Base-by-base conservation (phyloP, 2,329 filamentous ascomycete species). In the Talaromyces atroroseus region DNA sequence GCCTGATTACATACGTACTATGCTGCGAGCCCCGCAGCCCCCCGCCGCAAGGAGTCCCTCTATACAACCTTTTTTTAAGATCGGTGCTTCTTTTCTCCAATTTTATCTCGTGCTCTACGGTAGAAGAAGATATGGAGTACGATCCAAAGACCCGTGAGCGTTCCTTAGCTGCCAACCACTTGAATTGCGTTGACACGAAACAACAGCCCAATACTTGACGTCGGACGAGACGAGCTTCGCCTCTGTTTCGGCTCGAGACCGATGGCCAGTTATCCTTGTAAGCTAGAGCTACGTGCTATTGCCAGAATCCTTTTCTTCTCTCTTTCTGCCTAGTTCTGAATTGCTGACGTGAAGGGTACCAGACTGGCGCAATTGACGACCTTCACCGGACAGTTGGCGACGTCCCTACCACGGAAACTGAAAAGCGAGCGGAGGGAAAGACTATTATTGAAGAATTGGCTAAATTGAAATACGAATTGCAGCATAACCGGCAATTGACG, bases 341-440 rank as follows among this genome's bases (percentile, higher is more conserved):
- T 42, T 2, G 18, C 40, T 44, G 23, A 44, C 44, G 12, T 42
- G 20, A 16, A 40, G 29, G 5, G 18, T 32, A 23, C 26, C 60
- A 95, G 90, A 97, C 94, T 16, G 85, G 91, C 69, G 89, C 88
- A 56, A 94, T 99, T 66, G 92, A 99, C 70, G 92, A 97, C 71
- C 81, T 95, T n/a, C 91, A 95, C 75, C 88, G 89, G 16, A 72
- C 71, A 2, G 68, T 76, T 4, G 66, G 64, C 24, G 62, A 70
- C 34, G 66, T 74, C 36, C 83, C 90, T 52, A 73, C 84, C 7
- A 65, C 71, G 12, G 73, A 84, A 10, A 66, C 70, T 8, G 74
- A 83, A 58, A 88, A 87, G 68, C 74, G 80, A 34, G 82, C 82
- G 23, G 94, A 97, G 72, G 94, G 94, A 66, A 96, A 96, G 78